Percentiles rank a stretch among this genome's conserved stretches.
Evolutionary conservation across 2,329 filamentous ascomycete genomes (phyloP).

Genomic region (Aspergillus awamori): DNA sequence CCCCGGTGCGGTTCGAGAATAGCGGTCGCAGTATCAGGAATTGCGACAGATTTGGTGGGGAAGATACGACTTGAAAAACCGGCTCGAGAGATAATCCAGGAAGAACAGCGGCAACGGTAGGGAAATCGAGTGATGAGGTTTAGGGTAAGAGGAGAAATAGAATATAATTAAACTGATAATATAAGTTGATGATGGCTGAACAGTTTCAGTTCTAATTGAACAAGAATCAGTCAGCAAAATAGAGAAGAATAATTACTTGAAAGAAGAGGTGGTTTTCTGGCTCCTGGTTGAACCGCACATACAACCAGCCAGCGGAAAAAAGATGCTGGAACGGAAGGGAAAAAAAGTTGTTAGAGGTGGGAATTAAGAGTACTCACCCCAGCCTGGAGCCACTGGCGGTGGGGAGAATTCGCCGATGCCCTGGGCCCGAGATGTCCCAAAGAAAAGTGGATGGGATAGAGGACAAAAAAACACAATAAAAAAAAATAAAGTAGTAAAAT

Average conservation of each 20-base stretch:
- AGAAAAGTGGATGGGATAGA: constrained; percentile 21
- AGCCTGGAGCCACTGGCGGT: constrained; percentile 16
- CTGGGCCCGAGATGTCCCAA: constrained; percentile 6
- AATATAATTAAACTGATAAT: constrained; percentile 11
- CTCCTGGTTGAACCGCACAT: neutral
- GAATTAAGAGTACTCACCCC: constrained; percentile 19
- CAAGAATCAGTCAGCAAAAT: neutral
- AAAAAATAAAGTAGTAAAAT: constrained; percentile 14
- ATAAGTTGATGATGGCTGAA: constrained; percentile 7
- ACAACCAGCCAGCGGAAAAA: neutral
- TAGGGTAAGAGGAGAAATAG: neutral
- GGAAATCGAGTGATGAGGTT: neutral
- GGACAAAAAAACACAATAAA: constrained; percentile 19
- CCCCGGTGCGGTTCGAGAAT: neutral
- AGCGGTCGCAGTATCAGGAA: neutral
- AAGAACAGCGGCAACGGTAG: neutral
- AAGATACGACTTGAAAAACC: neutral
- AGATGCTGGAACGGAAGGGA: neutral
- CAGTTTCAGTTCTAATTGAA: constrained; percentile 1
- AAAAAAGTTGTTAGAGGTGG: constrained; percentile 3
- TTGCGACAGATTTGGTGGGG: neutral
- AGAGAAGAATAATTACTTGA: neutral
- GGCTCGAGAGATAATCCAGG: neutral
- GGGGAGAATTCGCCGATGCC: constrained; percentile 15
- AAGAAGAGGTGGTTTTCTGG: neutral